These are phyloP conservation scores for Harringtonia aguacate DNA, from an alignment of 2,329 filamentous ascomycete species.

Conservation along the genomic window DNA sequence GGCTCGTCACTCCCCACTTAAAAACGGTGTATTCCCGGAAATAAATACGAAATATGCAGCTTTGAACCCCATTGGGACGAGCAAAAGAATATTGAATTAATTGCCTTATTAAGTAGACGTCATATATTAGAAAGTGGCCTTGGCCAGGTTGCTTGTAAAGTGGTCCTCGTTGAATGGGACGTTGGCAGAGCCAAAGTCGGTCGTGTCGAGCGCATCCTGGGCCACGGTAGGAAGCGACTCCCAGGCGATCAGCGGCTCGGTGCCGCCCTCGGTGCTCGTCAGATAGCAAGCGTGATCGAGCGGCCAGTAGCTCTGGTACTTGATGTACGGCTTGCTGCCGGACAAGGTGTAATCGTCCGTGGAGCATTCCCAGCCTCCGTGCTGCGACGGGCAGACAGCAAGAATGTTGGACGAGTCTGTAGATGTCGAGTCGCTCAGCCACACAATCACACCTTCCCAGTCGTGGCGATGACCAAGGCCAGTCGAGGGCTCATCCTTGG, in stretches of 20 bases:
- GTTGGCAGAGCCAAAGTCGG: slow-evolving; percentile 29
- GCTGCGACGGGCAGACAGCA: slow-evolving; percentile 23
- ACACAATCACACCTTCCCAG: slow-evolving; percentile 26
- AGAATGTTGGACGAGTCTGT: slow-evolving; percentile 20
- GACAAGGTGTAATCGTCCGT: slow-evolving; percentile 10
- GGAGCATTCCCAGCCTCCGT: slow-evolving; percentile 22
- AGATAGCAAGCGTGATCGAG: slow-evolving; percentile 21
- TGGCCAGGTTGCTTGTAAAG: slow-evolving; percentile 12
- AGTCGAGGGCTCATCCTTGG: slow-evolving; percentile 29
- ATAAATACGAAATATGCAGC: too few relatives aligned
- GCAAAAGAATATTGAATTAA: too few relatives aligned
- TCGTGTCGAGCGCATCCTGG: slow-evolving; percentile 22
- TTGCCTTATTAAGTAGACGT: too few relatives aligned
- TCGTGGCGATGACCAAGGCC: slow-evolving; percentile 27
- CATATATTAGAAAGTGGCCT: slow-evolving; percentile 5
- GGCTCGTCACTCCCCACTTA: too few relatives aligned
- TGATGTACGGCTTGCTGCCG: slow-evolving; percentile 16
- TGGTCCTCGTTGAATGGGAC: slow-evolving; percentile 25
- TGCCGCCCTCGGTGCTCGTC: slow-evolving; percentile 17
- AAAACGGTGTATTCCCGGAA: too few relatives aligned
- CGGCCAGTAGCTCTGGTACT: slow-evolving; percentile 21
- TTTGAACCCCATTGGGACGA: too few relatives aligned
- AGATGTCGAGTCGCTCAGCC: slow-evolving; percentile 17
- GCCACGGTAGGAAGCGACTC: slow-evolving; percentile 25
- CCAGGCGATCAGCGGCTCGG: slow-evolving; percentile 31